Conservation (phyloP, 768 basidiomycete genomes). For the Tulasnella sp. region DNA sequence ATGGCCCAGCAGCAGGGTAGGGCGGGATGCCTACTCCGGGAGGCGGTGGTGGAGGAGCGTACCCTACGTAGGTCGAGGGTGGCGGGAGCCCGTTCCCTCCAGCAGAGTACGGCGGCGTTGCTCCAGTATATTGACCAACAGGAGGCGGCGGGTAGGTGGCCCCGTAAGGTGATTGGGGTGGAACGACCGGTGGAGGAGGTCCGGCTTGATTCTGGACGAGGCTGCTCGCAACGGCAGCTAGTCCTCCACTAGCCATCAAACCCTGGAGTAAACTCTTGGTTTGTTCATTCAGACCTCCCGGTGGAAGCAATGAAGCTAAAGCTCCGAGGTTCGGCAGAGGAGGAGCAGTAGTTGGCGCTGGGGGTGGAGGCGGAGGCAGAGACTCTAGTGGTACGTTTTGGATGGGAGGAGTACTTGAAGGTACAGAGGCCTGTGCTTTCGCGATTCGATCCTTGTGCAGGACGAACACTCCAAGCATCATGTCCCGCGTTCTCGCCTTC, state of each 20-base stretch:
- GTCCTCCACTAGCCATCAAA: neutral
- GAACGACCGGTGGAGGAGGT: neutral
- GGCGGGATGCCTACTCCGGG: neutral
- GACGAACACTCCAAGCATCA: conserved; percentile 81
- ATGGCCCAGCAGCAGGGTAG: conserved; percentile 17
- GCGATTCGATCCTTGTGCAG: conserved; percentile 49
- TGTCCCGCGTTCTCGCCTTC: conserved; percentile 56
- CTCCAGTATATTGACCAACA: neutral
- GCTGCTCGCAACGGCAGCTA: neutral
- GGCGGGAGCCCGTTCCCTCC: neutral
- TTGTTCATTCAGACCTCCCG: conserved; percentile 7
- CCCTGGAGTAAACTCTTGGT: conserved; percentile 14
- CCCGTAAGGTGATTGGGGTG: neutral
- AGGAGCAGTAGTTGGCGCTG: conserved; percentile 34
- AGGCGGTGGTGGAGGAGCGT: conserved; percentile 22
- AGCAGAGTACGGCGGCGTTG: conserved; percentile 6
- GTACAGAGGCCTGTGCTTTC: neutral
- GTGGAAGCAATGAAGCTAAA: conserved; percentile 1
- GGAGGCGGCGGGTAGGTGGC: neutral
- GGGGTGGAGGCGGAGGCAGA: conserved; percentile 8
- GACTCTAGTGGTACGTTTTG: conserved; percentile 5
- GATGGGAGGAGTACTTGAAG: neutral
- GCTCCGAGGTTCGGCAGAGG: conserved; percentile 28
- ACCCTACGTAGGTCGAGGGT: neutral
- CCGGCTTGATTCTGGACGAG: conserved; percentile 10